phyloP scores from a whole-genome alignment of 1,284 basidiomycete species.

The Chondrostereum purpureum region DNA sequence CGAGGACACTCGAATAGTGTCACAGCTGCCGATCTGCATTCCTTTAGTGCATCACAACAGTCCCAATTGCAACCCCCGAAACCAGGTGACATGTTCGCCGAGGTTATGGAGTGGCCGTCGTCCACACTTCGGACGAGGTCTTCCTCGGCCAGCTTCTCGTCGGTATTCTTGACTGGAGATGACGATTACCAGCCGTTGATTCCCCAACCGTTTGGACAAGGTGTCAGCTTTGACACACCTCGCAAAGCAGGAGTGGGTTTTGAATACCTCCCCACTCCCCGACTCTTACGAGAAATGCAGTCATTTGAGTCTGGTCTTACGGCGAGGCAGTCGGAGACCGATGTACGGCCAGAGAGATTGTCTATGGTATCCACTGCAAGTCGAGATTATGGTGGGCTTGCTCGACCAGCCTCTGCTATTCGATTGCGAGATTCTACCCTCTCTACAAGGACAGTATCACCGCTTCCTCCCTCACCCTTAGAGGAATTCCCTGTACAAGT shows the following conservation, averaged over 20 bases:
- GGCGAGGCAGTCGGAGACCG: conserved; percentile 43
- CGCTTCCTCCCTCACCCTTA: neutral
- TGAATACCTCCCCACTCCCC: conserved; percentile 36
- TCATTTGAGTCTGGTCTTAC: conserved; percentile 76
- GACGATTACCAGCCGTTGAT: conserved; percentile 24
- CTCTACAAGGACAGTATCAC: neutral
- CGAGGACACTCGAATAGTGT: conserved; percentile 68
- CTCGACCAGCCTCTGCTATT: conserved; percentile 34
- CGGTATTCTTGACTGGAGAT: conserved; percentile 11
- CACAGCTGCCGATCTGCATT: conserved; percentile 57
- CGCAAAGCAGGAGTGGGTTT: conserved; percentile 26
- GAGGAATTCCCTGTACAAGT: conserved; percentile 2
- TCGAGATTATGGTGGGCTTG: conserved; percentile 17
- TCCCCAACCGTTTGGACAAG: conserved; percentile 55
- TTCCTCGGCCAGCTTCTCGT: neutral
- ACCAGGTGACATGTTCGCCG: conserved; percentile 53
- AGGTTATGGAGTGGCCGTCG: conserved; percentile 67
- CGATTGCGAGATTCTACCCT: conserved; percentile 19
- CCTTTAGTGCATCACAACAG: neutral
- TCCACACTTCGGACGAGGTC: conserved; percentile 20
- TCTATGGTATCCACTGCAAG: conserved; percentile 13
- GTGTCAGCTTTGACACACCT: conserved; percentile 57
- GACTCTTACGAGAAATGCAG: conserved; percentile 66
- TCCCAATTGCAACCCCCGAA: conserved; percentile 12
- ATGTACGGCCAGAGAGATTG: conserved; percentile 14